phyloP scores from a whole-genome alignment of 352 stramenopile species.

The Phytophthora lateralis region DNA sequence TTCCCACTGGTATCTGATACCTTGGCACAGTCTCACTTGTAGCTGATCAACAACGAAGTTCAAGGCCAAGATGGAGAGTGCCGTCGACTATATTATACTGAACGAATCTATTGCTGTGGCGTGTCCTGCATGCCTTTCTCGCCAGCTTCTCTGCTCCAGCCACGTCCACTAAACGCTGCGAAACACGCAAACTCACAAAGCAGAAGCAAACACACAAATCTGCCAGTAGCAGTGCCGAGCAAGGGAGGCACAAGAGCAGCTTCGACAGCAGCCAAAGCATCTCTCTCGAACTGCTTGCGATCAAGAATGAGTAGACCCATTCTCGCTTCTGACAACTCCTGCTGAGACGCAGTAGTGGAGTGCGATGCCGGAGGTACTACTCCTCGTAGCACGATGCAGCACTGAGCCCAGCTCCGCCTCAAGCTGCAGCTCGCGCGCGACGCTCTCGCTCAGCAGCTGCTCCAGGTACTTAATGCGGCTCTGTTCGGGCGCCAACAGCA shows the following conservation, averaged over 20 bases:
- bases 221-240: constrained; percentile 26
- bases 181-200: constrained; percentile 45
- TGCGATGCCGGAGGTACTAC: constrained; percentile 3
- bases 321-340: constrained; percentile 26
- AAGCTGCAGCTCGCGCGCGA: constrained; percentile 83
- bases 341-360: not conserved
- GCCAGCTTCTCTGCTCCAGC: constrained; percentile 16
- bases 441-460: constrained; percentile 81
- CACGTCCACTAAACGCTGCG: constrained; percentile 32
- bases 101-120: constrained; percentile 50
- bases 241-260: constrained; percentile 18
- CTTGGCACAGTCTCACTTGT: too few relatives aligned
- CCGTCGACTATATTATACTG: constrained; percentile 53
- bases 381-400: constrained; percentile 42
- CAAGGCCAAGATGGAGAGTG: constrained; percentile 15
- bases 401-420: constrained; percentile 80
- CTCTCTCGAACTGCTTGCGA: constrained; percentile 14
- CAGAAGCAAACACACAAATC: constrained; percentile 39
- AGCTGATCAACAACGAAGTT: not conserved
- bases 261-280: constrained; percentile 15
- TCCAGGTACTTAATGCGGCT: constrained; percentile 90
- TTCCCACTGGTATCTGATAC: constrained; percentile 12
- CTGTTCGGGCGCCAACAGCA: constrained; percentile 77
- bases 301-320: constrained; percentile 28
- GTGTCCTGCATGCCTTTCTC: constrained; percentile 22